Percentiles rank a stretch among this genome's conserved stretches.
These are phyloP conservation scores for Funneliformis mosseae DNA, from an alignment of 192 early-diverging fungal genomes.

Conservation along the genomic window DNA sequence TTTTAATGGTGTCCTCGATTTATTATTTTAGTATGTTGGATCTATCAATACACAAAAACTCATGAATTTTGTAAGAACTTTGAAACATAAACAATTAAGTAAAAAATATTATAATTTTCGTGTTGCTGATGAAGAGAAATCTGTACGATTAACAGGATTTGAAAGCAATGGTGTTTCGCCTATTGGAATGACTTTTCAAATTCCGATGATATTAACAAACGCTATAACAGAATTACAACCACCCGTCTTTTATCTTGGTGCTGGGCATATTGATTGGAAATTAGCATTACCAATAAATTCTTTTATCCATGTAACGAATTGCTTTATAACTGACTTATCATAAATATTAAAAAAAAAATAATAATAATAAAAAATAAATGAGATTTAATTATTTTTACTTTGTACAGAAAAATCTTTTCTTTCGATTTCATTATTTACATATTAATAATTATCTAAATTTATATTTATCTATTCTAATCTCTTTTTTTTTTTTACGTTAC, in stretches of 20 bases:
- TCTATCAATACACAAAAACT: conserved; percentile 66
- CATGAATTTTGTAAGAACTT: conserved; percentile 61
- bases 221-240: conserved; percentile 66
- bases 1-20: not conserved
- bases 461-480: not conserved
- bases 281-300: conserved; percentile 62
- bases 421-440: not conserved
- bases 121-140: conserved; percentile 64
- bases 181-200: conserved; percentile 53
- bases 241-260: conserved; percentile 74
- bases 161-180: conserved; percentile 69
- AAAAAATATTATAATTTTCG: conserved; percentile 84
- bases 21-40: conserved; percentile 51
- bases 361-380: too few species aligned
- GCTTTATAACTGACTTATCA: conserved; percentile 26
- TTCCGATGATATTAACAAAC: conserved; percentile 73
- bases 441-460: not conserved
- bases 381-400: too few species aligned
- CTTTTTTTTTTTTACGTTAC: not conserved
- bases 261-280: conserved; percentile 88
- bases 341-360: not conserved
- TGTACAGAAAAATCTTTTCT: too few species aligned
- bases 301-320: conserved; percentile 52
- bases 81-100: conserved; percentile 52
- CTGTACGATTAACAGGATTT: conserved; percentile 75